These are phyloP conservation scores for Volvox africanus DNA, from an alignment of 139 green algal genomes.

Conservation along the genomic window DNA sequence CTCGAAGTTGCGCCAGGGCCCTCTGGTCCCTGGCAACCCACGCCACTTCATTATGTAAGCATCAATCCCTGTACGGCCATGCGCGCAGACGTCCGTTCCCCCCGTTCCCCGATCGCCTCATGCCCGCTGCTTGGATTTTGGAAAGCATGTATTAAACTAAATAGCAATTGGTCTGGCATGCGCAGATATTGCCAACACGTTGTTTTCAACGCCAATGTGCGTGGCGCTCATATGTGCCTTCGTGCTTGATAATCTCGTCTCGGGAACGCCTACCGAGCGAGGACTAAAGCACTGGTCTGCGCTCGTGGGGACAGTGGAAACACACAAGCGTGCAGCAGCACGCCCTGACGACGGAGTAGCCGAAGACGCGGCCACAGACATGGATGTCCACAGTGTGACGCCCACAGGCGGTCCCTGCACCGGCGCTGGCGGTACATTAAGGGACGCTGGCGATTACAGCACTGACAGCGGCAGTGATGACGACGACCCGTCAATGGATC, in stretches of 20 bases:
- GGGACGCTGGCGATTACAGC: not conserved
- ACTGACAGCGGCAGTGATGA: not conserved
- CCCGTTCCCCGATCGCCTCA: not conserved
- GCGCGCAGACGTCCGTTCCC: not conserved
- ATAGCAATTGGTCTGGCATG: no score
- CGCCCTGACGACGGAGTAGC: not conserved
- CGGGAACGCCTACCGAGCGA: conserved; percentile 3
- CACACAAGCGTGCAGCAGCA: not conserved
- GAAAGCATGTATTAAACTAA: no score
- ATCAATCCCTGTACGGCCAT: no score
- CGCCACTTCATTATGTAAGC: no score
- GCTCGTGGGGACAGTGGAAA: not conserved
- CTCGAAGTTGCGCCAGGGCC: no score
- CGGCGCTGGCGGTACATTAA: not conserved
- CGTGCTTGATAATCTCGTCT: conserved; percentile 78
- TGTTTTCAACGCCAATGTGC: conserved; percentile 72
- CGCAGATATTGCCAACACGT: conserved; percentile 69
- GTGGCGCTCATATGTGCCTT: conserved; percentile 73
- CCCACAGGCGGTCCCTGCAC: no score
- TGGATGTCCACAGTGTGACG: not conserved
- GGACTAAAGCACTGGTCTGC: conserved; percentile 27
- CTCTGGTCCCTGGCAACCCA: no score
- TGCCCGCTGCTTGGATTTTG: no score
- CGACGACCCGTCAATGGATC: not conserved
- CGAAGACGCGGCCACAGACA: not conserved